Evolutionary conservation across 768 basidiomycete genomes (phyloP).

Genomic region (Suillus ampliporus): DNA sequence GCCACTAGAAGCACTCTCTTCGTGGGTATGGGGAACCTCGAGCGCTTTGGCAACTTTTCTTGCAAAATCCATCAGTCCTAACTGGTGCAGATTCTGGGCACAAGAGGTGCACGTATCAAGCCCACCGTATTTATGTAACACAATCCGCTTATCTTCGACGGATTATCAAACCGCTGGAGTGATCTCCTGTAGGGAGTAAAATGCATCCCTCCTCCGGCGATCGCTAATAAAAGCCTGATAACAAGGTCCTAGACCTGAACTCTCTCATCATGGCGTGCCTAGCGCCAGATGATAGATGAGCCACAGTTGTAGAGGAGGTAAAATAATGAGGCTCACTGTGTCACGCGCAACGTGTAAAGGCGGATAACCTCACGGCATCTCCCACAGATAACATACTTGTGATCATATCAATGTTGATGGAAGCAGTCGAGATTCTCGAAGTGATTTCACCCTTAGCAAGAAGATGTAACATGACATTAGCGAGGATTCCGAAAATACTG

Average conservation of each 20-base stretch:
- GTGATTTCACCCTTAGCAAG: neutral
- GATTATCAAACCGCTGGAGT: neutral
- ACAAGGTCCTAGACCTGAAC: neutral
- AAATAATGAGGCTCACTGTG: neutral
- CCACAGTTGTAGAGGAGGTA: no score
- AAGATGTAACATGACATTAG: neutral
- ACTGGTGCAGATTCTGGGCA: neutral
- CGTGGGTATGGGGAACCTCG: conserved; percentile 57
- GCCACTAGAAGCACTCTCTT: conserved; percentile 44
- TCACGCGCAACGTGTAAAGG: neutral
- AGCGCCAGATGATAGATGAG: neutral
- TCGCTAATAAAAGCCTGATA: conserved; percentile 10
- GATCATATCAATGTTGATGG: neutral
- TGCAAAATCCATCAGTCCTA: conserved; percentile 16
- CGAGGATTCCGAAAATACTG: neutral
- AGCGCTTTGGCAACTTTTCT: conserved; percentile 31
- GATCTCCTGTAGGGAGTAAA: neutral
- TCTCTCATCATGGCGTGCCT: neutral
- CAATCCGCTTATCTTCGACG: conserved; percentile 10
- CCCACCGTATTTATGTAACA: conserved; percentile 4
- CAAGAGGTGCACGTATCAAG: neutral
- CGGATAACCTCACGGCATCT: neutral
- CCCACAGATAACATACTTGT: neutral
- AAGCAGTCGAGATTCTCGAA: neutral
- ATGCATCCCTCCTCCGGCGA: neutral